Evolutionary conservation across 306 rosid species (phyloP), one percentile per base, ranked within the genome.

Genomic region (Boehmeria nivea): DNA sequence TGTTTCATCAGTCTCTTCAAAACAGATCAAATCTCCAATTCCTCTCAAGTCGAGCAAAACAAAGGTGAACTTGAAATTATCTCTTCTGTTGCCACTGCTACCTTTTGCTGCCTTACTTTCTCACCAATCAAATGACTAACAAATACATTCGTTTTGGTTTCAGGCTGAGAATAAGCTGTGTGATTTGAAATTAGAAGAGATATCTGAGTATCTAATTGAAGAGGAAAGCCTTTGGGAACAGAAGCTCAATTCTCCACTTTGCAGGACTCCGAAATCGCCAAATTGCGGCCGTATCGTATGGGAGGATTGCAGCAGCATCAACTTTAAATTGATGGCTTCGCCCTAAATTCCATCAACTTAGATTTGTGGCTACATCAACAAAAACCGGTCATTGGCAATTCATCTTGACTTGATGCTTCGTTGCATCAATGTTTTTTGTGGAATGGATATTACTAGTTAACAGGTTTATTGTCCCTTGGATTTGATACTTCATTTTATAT

Each of bases 321-420:
- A 73, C 60, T 79, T 84, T 50, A 75, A 72, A 57, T 66, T 87
- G 85, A 62, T 72, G 24, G 76, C 36, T 10, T 31, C 36, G 36
- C 36, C 36, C 36, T 31, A 10, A 31, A 31, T 6, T 4, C 36
- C n/a, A n/a, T n/a, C n/a, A n/a, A n/a, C n/a, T n/a, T n/a, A n/a
- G n/a, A n/a, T n/a, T n/a, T n/a, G n/a, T n/a, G n/a, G n/a, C n/a
- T n/a, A n/a, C n/a, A n/a, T n/a, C n/a, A n/a, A n/a, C n/a, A n/a
- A n/a, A n/a, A n/a, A n/a, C n/a, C n/a, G n/a, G n/a, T n/a, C n/a
- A n/a, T n/a, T n/a, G 36, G 5, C 2, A 2, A 31, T 31, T 31
- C 9, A 6, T 10, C 9, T 31, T 31, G 36, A 6, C 0, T 31
- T 2, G 36, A 31, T 31, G 36, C 36, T 6, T 31, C 36, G 9